Base-by-base conservation (phyloP, 768 basidiomycete species). In the Panaeolus cyanescens region DNA sequence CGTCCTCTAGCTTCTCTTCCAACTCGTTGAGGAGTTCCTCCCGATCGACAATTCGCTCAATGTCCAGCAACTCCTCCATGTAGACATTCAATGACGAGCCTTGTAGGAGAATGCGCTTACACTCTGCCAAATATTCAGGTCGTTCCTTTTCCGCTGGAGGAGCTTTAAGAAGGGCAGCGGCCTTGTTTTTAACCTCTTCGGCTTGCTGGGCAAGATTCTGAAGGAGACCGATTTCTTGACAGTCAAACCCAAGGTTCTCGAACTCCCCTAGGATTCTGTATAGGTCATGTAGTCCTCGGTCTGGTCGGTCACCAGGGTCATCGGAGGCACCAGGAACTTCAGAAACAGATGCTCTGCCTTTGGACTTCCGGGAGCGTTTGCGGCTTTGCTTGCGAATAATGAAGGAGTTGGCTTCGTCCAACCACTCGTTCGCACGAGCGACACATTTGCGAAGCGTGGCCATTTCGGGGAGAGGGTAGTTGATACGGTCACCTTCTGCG, bases 401-500 rank as follows among this genome's bases (percentile, higher is more conserved):
- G 75, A 92, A 92, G 0, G 84, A 80, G 64, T 92, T 92, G 32
- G 92, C 91, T 8, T 86, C 81, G 61, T 94, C 93, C n/a, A 95
- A 80, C 95, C 95, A 96, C 68, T 91, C 90, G 64, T 88, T 93
- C 19, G 91, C 95, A 63, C 86, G 82, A 42, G 72, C 83, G 56
- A 98, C 92, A 68, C 92, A 92, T 73, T 87, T 91, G 45, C 89
- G 84, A 34, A 98, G 83, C 53, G 84, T 76, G 30, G 77, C 73
- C 59, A 95, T 80, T 72, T 96, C 93, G 1, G 86, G 81, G 13
- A 96, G 82, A 32, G 82, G 80, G 69, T 86, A 86, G 59, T 84
- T 89, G 73, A 96, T 92, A 58, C 90, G 91, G 65, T 97, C 94
- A 13, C 91, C 96, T 72, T 97, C 96, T 0, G 90, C 85, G 25